Evolutionary conservation across 768 basidiomycete genomes (phyloP).

Genomic region (Royoungia palumana): DNA sequence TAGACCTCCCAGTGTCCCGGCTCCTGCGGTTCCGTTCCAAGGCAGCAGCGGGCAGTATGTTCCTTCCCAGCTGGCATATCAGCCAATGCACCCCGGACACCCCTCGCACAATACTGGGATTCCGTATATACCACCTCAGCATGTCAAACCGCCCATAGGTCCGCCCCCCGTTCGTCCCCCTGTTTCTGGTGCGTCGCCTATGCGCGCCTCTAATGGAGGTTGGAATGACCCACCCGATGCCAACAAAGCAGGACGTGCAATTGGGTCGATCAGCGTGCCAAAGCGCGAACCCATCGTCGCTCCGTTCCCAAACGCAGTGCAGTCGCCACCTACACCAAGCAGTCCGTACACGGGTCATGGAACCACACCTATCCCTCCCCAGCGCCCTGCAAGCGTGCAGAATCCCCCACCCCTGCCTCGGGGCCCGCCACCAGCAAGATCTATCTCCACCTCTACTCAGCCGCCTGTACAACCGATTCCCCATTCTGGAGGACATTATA

Average conservation of each 20-base stretch:
- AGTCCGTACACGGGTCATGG: constrained; percentile 45
- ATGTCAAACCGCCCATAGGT: constrained; percentile 38
- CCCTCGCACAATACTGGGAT: not conserved
- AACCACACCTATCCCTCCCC: constrained; percentile 33
- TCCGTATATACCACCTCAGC: constrained; percentile 17
- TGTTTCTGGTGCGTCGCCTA: constrained; percentile 49
- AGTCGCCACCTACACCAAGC: constrained; percentile 43
- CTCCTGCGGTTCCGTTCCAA: constrained; percentile 21
- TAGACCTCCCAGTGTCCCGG: constrained; percentile 30
- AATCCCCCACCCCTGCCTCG: constrained; percentile 47
- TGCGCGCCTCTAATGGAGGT: constrained; percentile 67
- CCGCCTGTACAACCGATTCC: constrained; percentile 42
- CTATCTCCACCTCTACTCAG: constrained; percentile 26
- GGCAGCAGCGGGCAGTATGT: constrained; percentile 16
- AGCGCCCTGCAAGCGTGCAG: constrained; percentile 44
- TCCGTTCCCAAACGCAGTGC: constrained; percentile 78
- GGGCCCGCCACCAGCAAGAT: constrained; percentile 32
- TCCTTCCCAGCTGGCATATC: constrained; percentile 31
- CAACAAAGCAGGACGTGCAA: constrained; percentile 45
- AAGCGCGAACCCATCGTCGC: constrained; percentile 77
- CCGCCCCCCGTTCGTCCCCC: constrained; percentile 44
- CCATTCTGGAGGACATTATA: constrained; percentile 32
- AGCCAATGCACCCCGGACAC: constrained; percentile 24
- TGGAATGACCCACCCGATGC: constrained; percentile 87
- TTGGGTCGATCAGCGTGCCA: constrained; percentile 42